phyloP scores from a whole-genome alignment of 345 rosid species.

The Cardamine occulta region DNA sequence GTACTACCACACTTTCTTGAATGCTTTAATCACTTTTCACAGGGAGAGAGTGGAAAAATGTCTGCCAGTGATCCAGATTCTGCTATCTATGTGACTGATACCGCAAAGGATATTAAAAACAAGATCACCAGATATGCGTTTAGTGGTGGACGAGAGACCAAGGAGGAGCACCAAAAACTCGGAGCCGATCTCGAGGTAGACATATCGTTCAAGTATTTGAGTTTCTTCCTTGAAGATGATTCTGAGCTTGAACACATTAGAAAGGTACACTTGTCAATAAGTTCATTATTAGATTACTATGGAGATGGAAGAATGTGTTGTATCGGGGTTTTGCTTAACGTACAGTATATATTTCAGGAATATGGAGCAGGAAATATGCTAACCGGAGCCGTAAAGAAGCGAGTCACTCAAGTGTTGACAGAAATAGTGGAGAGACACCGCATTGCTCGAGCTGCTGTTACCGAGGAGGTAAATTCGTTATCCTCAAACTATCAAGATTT shows the following conservation, averaged over 20 bases:
- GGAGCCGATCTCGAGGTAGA: constrained; percentile 96
- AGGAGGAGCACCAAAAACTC: constrained; percentile 57
- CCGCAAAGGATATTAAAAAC: constrained; percentile 68
- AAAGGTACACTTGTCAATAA: constrained; percentile 45
- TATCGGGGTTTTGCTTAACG: background rate
- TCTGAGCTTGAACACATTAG: constrained; percentile 67
- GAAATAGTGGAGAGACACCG: constrained; percentile 74
- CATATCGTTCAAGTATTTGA: constrained; percentile 71
- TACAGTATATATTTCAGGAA: constrained; percentile 44
- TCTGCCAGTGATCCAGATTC: constrained; percentile 96
- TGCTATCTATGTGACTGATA: constrained; percentile 91
- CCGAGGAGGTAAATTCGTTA: constrained; percentile 56
- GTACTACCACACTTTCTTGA: background rate
- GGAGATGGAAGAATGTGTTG: background rate
- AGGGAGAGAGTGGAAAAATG: constrained; percentile 94
- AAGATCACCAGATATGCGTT: constrained; percentile 75
- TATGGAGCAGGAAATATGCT: constrained; percentile 73
- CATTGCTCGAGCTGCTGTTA: constrained; percentile 64
- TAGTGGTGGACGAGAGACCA: constrained; percentile 73
- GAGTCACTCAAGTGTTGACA: constrained; percentile 57
- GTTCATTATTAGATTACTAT: background rate
- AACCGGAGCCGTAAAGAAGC: constrained; percentile 66
- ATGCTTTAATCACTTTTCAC: constrained; percentile 33
- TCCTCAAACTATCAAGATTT: no score
- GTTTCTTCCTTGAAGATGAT: constrained; percentile 76